Evolutionary conservation across 2,329 filamentous ascomycete species (phyloP).

Genomic region (Colletotrichum sansevieriae): DNA sequence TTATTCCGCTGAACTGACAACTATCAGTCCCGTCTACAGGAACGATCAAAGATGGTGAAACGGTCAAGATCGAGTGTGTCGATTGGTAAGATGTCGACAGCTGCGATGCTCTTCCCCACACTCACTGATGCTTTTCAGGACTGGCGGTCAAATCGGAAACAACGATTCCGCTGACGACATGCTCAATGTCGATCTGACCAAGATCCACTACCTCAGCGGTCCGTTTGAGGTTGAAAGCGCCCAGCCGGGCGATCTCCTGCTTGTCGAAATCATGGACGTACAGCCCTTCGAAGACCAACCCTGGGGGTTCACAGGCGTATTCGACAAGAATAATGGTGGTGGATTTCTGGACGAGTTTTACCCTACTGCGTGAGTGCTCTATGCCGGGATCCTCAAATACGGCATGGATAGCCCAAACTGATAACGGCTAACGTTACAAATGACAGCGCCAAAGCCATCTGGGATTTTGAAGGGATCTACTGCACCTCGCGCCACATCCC

Average conservation of each 20-base stretch:
- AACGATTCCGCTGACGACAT: constrained; percentile 92
- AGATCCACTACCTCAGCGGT: constrained; percentile 88
- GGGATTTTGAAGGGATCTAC: constrained; percentile 71
- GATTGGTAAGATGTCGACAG: constrained; percentile 70
- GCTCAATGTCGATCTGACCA: constrained; percentile 84
- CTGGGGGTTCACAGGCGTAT: constrained; percentile 92
- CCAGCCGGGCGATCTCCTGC: constrained; percentile 84
- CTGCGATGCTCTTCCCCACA: constrained; percentile 43
- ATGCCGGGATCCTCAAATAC: no score
- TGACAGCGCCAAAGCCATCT: constrained; percentile 66
- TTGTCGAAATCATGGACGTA: constrained; percentile 93
- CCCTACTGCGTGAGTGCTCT: constrained; percentile 75
- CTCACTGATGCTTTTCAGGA: constrained; percentile 56
- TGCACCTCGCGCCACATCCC: constrained; percentile 90
- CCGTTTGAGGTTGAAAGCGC: constrained; percentile 90
- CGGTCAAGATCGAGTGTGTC: constrained; percentile 92
- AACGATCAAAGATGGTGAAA: constrained; percentile 84
- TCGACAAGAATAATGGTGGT: constrained; percentile 84
- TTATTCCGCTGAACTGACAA: no score
- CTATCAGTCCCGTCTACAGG: constrained; percentile 77
- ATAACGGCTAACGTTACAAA: background rate
- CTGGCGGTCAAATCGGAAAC: constrained; percentile 86
- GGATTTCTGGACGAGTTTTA: constrained; percentile 92
- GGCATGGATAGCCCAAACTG: background rate
- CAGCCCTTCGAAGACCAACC: constrained; percentile 88